Evolutionary conservation across 164 flowering plant genomes (phyloP), one percentile per base, ranked within the genome.

Genomic region (Vitis amurensis): DNA sequence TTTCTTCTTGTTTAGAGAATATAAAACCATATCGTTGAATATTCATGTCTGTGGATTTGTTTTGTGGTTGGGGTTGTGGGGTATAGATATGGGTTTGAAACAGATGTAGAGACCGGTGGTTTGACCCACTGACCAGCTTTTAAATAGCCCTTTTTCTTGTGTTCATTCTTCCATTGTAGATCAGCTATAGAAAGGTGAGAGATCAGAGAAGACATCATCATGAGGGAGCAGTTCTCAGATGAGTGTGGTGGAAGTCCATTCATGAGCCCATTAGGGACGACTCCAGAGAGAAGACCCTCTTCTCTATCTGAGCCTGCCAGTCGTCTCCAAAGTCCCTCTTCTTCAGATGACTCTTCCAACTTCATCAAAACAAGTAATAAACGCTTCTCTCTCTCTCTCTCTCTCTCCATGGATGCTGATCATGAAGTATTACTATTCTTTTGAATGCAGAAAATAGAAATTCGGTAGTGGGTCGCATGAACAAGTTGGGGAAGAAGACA

Each of bases 301-400:
- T 67, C 79, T 19, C 12, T 66, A 47, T 72, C 78, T 57, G 74
- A 69, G 13, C 64, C 68, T 29, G 58, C 29, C 56, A 62, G 63
- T 11, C 30, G 49, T 6, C 29, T 12, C 17, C 77, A 59, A 2
- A 73, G 72, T 62, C 74, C 75, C 12, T 63, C 68, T 57, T 76
- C 74, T 55, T 76, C 78, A 31, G 64, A 72, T 68, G 37, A 48
- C 61, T 70, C 72, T 68, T 12, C 65, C 44, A 31, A 31, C 51
- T 52, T 64, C 61, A 70, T 63, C 67, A 67, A 64, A 29, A 48
- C 71, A 8, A 61, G 78, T 71, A 66, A 57, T 44, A n/a, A 19
- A 31, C 47, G 31, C 64, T 29, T 47, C 48, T 61, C 11, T 31
- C 64, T 60, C 61, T 58, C 16, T 58, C 29, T 50, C 55, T 59